Evolutionary conservation across 352 stramenopile species (phyloP), one percentile per base, ranked within the genome.

Genomic region (Phytophthora kernoviae): DNA sequence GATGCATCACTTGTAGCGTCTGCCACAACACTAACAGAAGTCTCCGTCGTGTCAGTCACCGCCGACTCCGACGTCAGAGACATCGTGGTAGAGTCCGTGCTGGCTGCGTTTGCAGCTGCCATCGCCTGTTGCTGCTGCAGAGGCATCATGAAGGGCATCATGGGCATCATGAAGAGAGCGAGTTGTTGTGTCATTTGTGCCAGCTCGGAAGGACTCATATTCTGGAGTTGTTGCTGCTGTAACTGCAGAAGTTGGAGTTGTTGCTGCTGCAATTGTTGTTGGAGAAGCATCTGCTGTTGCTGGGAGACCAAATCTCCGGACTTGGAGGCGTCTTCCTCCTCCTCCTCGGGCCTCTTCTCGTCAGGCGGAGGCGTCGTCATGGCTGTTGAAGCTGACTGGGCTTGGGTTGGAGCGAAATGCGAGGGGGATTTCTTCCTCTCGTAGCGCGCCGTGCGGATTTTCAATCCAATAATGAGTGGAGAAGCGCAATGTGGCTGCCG

Each of bases 131-230:
- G 65, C 39, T 81, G 76, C 54, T 82, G 79, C 47, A 84, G 50
- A 17, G 71, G 76, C 65, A 87, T 81, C 79, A 91, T 87, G 26
- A 88, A 73, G 34, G 81, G 81, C 62, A 91, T 85, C 75, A 91
- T 88, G 47, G 81, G 78, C 77, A 88, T 88, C 81, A 90, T 90
- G 41, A 91, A 73, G 34, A 88, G 68, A 53, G 80, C 80, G 36
- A 91, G 82, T 50, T 91, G 81, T 54, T 91, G 81, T 42, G 83
- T 70, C 59, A 91, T 71, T 2, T 77, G 64, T 9, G 75, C 63
- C 48, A 88, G 50, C 14, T 90, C 81, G 32, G 63, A 79, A 5
- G 79, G 77, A 20, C 68, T 86, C 73, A 88, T 79, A 37, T 73
- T 80, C 51, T 85, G 77, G 32, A 80, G 51, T 24, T 83, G 74